Base-by-base conservation (phyloP, 2,329 filamentous ascomycete species). In the Fusarium nurragi region DNA sequence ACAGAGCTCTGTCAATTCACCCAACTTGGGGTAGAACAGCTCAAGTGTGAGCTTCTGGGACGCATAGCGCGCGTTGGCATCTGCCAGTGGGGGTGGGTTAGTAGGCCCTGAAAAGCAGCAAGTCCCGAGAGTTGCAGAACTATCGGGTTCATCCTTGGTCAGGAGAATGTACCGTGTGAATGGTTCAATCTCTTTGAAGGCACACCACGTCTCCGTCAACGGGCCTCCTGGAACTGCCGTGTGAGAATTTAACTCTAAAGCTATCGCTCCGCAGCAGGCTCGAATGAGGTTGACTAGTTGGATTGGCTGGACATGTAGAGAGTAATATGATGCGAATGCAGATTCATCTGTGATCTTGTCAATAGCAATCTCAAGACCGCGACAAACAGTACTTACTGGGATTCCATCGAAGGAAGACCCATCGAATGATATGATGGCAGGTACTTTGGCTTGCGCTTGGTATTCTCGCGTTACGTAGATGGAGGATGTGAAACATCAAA, bases 391-490 rank as follows among this genome's bases (percentile, higher is more conserved):
- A 68, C 85, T 74, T 81, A 94, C 92, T 88, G 65, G 93, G 90
- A 66, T 88, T 88, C 93, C 94, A 99, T 70, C 86, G 89, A 30
- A 88, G 85, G 69, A 93, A 88, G 2, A 95, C 76, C 95, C 95
- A 99, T 69, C 88, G 84, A 54, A 95, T 86, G 32, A 95, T 84
- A 69, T 91, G 87, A 64, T 88, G 90, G 34, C 87, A 88, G 5
- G 88, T 90, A 36, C 83, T 82, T 67, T 88, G 86, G 65, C 86
- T 91, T 32, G 86, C 86, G 56, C 86, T 89, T 3, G 92, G 90
- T 40, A 90, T 87, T 69, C 89, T 85, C 25, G 85, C 83, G 66
- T 90, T 88, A 49, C 88, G 86, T 37, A 88, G 79, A 54, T 88
- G 84, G 32, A 95, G 80, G 38, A 96, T 76, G 52, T 86, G 85